phyloP scores from a whole-genome alignment of 139 green algal genomes.

The Yamagishiella unicocca region DNA sequence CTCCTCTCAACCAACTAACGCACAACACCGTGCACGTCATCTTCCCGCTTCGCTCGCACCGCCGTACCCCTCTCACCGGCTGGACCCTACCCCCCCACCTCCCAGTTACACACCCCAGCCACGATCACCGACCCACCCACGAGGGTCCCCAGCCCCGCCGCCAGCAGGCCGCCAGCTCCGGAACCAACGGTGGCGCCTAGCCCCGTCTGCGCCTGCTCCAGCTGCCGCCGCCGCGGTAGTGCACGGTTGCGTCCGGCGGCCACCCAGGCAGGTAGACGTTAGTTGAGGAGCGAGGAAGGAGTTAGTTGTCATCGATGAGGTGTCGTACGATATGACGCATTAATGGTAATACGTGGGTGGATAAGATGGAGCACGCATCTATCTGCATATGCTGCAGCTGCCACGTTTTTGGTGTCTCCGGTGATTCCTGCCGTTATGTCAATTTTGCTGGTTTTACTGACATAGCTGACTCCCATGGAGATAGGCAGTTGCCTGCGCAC shows the following conservation, averaged over 20 bases:
- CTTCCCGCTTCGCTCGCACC: neutral
- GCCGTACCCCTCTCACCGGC: too few relatives aligned
- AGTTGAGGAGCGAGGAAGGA: neutral
- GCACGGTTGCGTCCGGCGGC: neutral
- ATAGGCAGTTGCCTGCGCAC: too few relatives aligned
- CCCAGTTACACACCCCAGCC: neutral
- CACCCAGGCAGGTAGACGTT: neutral
- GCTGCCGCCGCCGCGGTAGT: neutral
- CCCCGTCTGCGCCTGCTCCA: neutral
- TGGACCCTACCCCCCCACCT: neutral
- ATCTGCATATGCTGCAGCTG: too few relatives aligned
- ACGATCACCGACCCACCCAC: neutral
- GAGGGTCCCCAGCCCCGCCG: neutral
- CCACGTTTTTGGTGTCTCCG: too few relatives aligned
- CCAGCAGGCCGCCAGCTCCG: neutral
- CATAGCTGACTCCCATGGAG: too few relatives aligned
- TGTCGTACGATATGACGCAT: too few relatives aligned
- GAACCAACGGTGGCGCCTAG: constrained; percentile 8
- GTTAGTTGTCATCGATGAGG: too few relatives aligned
- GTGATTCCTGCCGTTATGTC: too few relatives aligned
- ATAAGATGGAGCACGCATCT: too few relatives aligned
- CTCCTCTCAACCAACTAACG: neutral
- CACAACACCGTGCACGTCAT: neutral
- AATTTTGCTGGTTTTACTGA: too few relatives aligned
- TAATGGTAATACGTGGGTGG: too few relatives aligned